phyloP scores from a whole-genome alignment of 306 rosid species.

The Corylus avellana region DNA sequence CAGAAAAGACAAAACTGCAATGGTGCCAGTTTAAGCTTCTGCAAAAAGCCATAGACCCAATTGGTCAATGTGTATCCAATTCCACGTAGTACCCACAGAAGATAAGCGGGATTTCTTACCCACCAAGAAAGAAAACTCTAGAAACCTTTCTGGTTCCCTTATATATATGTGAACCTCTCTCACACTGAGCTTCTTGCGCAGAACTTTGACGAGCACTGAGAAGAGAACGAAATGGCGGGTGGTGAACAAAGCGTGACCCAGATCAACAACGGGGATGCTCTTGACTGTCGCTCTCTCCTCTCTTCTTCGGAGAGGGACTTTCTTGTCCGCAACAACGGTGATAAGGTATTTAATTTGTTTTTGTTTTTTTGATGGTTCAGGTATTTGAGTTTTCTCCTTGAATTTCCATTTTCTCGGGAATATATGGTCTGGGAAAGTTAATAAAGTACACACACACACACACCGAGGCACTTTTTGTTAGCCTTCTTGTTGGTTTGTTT shows the following conservation, averaged over 20 bases:
- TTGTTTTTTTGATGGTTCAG: not conserved
- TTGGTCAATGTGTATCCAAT: too few species aligned
- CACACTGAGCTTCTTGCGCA: too few species aligned
- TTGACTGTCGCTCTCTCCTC: conserved; percentile 48
- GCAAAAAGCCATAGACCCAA: too few species aligned
- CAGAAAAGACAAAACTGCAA: too few species aligned
- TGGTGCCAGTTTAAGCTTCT: too few species aligned
- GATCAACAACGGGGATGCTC: not conserved
- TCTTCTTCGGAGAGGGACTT: conserved; percentile 55
- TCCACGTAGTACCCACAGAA: too few species aligned
- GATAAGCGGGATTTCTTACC: not conserved
- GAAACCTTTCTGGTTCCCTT: not conserved
- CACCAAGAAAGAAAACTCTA: not conserved
- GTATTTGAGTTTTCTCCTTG: conserved; percentile 25
- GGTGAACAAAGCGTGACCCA: not conserved
- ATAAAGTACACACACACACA: not conserved
- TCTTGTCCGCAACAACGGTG: conserved; percentile 60
- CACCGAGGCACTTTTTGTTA: not conserved
- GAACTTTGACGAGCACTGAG: not conserved
- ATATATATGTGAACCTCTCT: too few species aligned
- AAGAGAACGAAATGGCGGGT: not conserved
- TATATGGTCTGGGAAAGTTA: not conserved
- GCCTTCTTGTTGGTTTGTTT: not conserved
- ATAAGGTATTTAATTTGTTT: conserved; percentile 43
- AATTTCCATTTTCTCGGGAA: not conserved